These are phyloP conservation scores for Oryza meridionalis DNA, from an alignment of 176 grass and related monocot species.

Conservation along the genomic window DNA sequence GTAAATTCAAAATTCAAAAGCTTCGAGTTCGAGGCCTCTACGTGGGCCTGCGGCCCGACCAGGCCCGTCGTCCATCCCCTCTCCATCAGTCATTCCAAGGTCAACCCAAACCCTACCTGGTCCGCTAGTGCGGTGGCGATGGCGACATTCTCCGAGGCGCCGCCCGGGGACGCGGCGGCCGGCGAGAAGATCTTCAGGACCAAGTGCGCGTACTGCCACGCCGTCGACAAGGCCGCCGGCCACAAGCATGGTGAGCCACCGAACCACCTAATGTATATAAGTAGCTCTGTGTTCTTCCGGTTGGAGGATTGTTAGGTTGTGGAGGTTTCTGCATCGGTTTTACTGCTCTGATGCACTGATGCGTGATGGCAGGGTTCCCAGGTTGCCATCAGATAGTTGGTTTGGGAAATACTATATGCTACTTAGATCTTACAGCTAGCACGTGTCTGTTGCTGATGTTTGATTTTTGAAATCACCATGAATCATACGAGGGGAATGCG, in stretches of 20 bases:
- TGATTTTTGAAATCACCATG: neutral
- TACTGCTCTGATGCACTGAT: neutral
- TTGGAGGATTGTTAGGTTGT: neutral
- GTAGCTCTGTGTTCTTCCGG: too few relatives aligned
- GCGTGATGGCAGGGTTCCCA: neutral
- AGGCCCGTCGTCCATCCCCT: neutral
- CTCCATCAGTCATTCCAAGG: neutral
- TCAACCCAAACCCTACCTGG: neutral
- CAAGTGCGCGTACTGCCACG: neutral
- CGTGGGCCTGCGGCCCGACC: too few relatives aligned
- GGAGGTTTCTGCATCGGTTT: neutral
- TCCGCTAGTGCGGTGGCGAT: neutral
- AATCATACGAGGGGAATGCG: neutral
- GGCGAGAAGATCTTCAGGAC: slow-evolving; percentile 32
- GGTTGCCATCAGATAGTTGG: neutral
- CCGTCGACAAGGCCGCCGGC: neutral
- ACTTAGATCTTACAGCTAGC: neutral
- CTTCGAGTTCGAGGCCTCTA: too few relatives aligned
- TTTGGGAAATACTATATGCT: neutral
- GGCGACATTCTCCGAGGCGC: slow-evolving; percentile 50
- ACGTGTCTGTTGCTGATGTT: neutral
- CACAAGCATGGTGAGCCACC: neutral
- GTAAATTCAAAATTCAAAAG: too few relatives aligned
- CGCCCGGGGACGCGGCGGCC: slow-evolving; percentile 29
- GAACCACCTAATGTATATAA: neutral